phyloP scores from a whole-genome alignment of 768 basidiomycete species.

The Mycena albidolilacea region DNA sequence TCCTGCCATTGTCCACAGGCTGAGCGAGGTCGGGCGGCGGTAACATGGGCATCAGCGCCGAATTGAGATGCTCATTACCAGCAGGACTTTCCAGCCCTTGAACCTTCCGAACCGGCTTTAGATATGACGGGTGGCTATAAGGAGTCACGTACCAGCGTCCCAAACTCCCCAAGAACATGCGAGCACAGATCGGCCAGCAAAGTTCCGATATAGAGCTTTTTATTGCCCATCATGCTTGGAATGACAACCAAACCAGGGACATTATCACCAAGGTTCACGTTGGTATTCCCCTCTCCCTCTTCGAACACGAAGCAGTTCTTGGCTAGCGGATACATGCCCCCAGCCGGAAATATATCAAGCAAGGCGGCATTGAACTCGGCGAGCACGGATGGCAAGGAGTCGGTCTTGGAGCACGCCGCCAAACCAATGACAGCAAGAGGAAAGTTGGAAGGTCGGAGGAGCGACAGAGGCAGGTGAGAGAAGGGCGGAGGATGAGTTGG shows the following conservation, averaged over 20 bases:
- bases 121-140: conserved; percentile 4
- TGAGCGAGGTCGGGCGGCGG: conserved; percentile 76
- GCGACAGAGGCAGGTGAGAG: conserved; percentile 75
- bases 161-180: conserved; percentile 88
- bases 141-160: conserved; percentile 76
- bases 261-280: conserved; percentile 69
- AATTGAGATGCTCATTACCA: conserved; percentile 90
- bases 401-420: conserved; percentile 73
- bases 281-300: conserved; percentile 71
- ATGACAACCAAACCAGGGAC: conserved; percentile 81
- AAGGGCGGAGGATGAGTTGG: conserved; percentile 81
- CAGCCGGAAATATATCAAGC: conserved; percentile 75
- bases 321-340: conserved; percentile 82
- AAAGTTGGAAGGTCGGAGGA: conserved; percentile 86
- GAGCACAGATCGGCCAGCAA: conserved; percentile 92
- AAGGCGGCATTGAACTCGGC: conserved; percentile 78
- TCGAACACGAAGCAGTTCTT: conserved; percentile 91
- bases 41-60: conserved; percentile 72
- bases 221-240: conserved; percentile 89
- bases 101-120: conserved; percentile 62
- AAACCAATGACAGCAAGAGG: conserved; percentile 93
- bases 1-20: conserved; percentile 63
- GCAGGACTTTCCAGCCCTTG: conserved; percentile 85
- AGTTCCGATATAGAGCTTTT: conserved; percentile 89
- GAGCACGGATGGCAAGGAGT: conserved; percentile 67